Evolutionary conservation across 805 yeast genomes (phyloP), one percentile per base, ranked within the genome.

Genomic region (Kluyveromyces siamensis): DNA sequence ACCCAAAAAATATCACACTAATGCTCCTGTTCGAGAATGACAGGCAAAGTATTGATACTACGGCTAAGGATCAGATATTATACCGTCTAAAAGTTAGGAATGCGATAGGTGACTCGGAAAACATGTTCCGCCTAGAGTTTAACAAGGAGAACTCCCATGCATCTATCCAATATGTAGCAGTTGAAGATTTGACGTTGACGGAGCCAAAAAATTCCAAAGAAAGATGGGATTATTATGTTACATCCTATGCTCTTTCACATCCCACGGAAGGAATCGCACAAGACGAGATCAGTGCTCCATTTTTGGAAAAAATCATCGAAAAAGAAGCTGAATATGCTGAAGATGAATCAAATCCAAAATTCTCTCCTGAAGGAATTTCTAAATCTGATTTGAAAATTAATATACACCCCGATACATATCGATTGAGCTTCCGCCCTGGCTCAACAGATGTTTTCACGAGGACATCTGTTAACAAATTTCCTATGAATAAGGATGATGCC

Each of bases 211-310:
- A 81, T 19, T 79, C 81, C 2, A 91, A 86, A 57, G 95, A 87
- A 54, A 79, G 79, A 59, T 93, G 96, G 85, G 90, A 88, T 63
- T 91, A 93, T 70, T 93, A 93, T 62, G 76, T 93, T 45, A 91
- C 98, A 0, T 86, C 95, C 40, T 93, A 85, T 65, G 79, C 90
- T 40, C 84, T 93, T 86, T 84, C 96, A 2, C 95, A 88, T 59
- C 98, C 99, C 37, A 93, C 99, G 2, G 99, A 93, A 66, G 98
- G 98, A 30, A 84, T 93, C 16, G 82, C 88, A 16, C 79, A 87
- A 17, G 81, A 84, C 40, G 81, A 80, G 55, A 76, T 93, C 48
- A 76, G 77, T 53, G 73, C 87, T 66, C 98, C 98, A 25, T 85
- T 91, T 66, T 70, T 87, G 55, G 83, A 80, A 56, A 75, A 72